Percentiles rank a stretch among this genome's conserved stretches.
phyloP scores from a whole-genome alignment of 1,284 basidiomycete genomes.

The Ganoderma resinaceum region DNA sequence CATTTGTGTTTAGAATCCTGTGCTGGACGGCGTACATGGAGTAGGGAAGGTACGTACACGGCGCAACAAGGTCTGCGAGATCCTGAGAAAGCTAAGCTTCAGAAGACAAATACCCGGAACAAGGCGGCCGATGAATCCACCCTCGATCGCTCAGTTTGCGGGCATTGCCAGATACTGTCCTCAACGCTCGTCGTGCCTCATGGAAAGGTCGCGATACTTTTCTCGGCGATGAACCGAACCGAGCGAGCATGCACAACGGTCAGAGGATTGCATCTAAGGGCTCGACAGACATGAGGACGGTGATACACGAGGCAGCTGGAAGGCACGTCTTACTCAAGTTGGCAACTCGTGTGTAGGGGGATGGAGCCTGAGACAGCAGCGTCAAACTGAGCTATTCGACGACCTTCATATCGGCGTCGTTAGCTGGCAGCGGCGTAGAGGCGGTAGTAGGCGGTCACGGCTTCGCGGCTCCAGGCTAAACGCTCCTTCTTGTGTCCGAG shows the following conservation, averaged over 20 bases:
- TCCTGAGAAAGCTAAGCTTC: slow-evolving; percentile 19
- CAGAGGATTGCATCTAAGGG: slow-evolving; percentile 6
- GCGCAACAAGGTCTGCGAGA: slow-evolving; percentile 8
- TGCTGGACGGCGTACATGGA: not conserved
- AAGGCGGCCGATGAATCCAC: slow-evolving; percentile 18
- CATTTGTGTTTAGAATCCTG: slow-evolving; percentile 12
- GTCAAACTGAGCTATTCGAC: not conserved
- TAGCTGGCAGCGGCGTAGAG: slow-evolving; percentile 10
- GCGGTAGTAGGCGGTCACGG: slow-evolving; percentile 20
- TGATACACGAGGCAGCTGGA: slow-evolving; percentile 27
- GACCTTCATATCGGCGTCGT: slow-evolving; percentile 8
- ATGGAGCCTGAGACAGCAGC: slow-evolving; percentile 22
- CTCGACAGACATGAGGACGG: slow-evolving; percentile 22
- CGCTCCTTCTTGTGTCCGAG: not conserved
- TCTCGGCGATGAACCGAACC: slow-evolving; percentile 12
- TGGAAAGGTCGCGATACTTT: slow-evolving; percentile 7
- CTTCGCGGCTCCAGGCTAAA: slow-evolving; percentile 12
- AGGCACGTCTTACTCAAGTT: slow-evolving; percentile 20
- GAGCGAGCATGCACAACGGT: slow-evolving; percentile 2
- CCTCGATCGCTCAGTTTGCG: slow-evolving; percentile 6
- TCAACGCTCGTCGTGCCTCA: slow-evolving; percentile 11
- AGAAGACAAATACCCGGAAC: slow-evolving; percentile 1
- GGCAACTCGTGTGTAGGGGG: slow-evolving; percentile 22
- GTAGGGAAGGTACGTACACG: not conserved
- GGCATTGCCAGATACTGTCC: not conserved